A percentile compares a stretch with the other conserved stretches of the same genome.
Conservation (phyloP, 306 rosid species). For the Betula pendula region DNA sequence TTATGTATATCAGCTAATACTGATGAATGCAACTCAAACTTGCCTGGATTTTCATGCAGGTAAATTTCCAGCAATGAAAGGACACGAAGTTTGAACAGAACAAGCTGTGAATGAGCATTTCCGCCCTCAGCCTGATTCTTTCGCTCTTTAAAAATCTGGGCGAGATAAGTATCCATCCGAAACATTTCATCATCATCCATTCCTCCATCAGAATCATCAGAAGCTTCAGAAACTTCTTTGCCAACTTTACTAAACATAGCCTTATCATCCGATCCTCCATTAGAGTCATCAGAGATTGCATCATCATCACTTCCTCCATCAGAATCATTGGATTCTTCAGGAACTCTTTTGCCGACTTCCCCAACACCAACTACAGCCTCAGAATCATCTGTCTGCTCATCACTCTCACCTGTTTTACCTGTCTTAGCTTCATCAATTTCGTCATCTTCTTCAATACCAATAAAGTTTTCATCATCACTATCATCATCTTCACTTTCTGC, state of each 20-base stretch:
- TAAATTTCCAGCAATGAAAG: slow-evolving; percentile 89
- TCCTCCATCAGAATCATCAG: slow-evolving; percentile 95
- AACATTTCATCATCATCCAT: slow-evolving; percentile 99
- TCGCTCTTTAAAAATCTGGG: slow-evolving; percentile 77
- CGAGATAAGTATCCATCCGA: slow-evolving; percentile 79
- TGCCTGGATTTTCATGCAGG: slow-evolving; percentile 92
- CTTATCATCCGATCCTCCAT: slow-evolving; percentile 94
- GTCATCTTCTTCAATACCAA: slow-evolving; percentile 78
- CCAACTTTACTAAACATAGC: slow-evolving; percentile 68
- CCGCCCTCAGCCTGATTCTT: slow-evolving; percentile 79
- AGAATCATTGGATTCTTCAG: slow-evolving; percentile 77
- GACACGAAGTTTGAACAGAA: slow-evolving; percentile 84
- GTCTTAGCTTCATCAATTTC: slow-evolving; percentile 73
- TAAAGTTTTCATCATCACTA: slow-evolving; percentile 59
- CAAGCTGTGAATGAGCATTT: slow-evolving; percentile 86
- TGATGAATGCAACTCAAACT: slow-evolving; percentile 19
- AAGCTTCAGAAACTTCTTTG: slow-evolving; percentile 49
- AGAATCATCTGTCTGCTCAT: slow-evolving; percentile 80
- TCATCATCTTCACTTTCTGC: slow-evolving; percentile 52
- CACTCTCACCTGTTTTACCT: slow-evolving; percentile 78
- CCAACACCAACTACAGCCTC: slow-evolving; percentile 64
- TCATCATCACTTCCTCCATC: slow-evolving; percentile 96
- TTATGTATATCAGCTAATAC: not conserved
- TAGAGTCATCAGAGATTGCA: slow-evolving; percentile 88
- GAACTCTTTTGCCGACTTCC: slow-evolving; percentile 41